Percentiles rank a stretch among this genome's conserved stretches.
Conservation (phyloP, 1,139 yeast genomes). For the Kodamaea sp. region DNA sequence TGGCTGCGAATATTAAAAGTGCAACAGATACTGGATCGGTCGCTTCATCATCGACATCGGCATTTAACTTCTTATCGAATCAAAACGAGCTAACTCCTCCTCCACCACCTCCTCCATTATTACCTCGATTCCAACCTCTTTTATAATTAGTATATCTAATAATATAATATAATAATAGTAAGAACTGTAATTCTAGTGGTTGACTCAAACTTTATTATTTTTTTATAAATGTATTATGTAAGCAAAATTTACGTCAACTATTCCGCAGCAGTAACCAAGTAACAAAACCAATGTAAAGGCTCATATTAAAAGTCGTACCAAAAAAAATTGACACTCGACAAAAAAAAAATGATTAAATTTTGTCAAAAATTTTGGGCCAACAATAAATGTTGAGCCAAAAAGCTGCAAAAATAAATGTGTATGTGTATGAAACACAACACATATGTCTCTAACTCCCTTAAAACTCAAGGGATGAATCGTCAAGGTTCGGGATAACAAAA, state of each 20-base stretch:
- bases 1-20: not conserved
- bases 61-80: conserved; percentile 24
- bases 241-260: conserved; percentile 3
- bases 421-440: too few species aligned
- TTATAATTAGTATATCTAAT: conserved; percentile 14
- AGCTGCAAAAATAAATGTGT: conserved; percentile 3
- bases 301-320: too few species aligned
- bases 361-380: conserved; percentile 9
- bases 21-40: conserved; percentile 1
- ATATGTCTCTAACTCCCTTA: too few species aligned
- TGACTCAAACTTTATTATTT: not conserved
- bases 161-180: not conserved
- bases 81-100: conserved; percentile 22
- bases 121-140: conserved; percentile 40
- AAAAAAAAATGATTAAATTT: conserved; percentile 4
- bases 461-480: too few species aligned
- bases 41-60: not conserved
- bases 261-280: conserved; percentile 1
- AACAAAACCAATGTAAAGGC: too few species aligned
- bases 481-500: too few species aligned
- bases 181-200: not conserved
- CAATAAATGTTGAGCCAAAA: conserved; percentile 10
- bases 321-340: not conserved
- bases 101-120: conserved; percentile 26
- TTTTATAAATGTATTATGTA: not conserved